Percentiles rank a stretch among this genome's conserved stretches.
Conservation (phyloP, 176 grass and related monocot species). For the Alopecurus myosuroides region DNA sequence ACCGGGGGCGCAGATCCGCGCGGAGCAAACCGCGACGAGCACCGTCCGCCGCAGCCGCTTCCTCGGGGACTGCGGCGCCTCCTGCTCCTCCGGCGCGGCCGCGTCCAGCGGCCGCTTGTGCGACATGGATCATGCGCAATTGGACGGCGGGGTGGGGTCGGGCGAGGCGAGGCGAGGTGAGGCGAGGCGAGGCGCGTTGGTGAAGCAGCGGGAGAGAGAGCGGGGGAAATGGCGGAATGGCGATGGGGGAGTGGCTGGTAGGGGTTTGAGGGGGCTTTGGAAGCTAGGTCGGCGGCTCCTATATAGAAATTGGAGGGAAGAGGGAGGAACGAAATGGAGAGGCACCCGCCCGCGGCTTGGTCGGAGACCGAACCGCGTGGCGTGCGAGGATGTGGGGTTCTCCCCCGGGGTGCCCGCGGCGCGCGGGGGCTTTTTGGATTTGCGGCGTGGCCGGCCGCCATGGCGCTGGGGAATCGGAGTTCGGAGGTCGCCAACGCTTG, state of each 20-base stretch:
- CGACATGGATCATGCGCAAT: not conserved
- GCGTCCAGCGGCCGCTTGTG: not conserved
- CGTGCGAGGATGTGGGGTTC: too few species aligned
- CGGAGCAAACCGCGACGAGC: not conserved
- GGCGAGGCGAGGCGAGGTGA: not conserved
- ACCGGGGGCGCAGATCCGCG: not conserved
- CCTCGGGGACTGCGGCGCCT: not conserved
- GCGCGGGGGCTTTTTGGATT: too few species aligned
- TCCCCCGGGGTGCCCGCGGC: too few species aligned
- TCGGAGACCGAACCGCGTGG: too few species aligned
- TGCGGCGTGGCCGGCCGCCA: too few species aligned
- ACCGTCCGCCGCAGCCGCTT: conserved; percentile 12
- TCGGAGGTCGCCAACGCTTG: too few species aligned
- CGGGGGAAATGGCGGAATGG: not conserved
- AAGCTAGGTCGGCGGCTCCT: not conserved
- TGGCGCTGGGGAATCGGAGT: too few species aligned
- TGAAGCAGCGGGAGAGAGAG: not conserved
- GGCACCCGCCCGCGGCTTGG: too few species aligned
- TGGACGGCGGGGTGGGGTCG: not conserved
- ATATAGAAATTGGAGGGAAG: not conserved
- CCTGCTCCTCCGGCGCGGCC: not conserved
- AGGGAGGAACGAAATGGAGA: too few species aligned
- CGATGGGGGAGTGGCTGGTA: not conserved
- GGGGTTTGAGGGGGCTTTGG: not conserved
- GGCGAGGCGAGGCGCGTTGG: too few species aligned